phyloP scores from a whole-genome alignment of 106 monocot genomes.

The Dendrobium huoshanense region DNA sequence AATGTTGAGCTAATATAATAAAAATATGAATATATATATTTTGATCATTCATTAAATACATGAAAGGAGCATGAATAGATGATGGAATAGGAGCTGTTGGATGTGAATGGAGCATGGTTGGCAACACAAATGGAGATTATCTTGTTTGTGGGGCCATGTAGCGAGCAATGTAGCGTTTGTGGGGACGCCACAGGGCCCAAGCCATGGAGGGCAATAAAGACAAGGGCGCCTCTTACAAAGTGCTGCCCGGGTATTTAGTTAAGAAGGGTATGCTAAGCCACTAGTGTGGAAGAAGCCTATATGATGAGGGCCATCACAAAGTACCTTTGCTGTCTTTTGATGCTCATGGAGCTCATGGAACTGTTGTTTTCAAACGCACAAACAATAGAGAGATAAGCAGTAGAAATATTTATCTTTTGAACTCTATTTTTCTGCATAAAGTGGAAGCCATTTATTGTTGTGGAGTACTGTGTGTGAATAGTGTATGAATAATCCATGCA shows the following conservation, averaged over 20 bases:
- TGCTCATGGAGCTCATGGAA: not conserved
- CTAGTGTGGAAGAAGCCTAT: not conserved
- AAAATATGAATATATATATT: too few species aligned
- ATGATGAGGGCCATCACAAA: not conserved
- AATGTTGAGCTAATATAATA: not conserved
- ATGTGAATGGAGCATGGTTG: not conserved
- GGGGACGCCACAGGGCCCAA: not conserved
- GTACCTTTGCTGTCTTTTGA: not conserved
- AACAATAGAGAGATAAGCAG: not conserved
- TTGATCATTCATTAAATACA: too few species aligned
- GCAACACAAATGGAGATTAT: not conserved
- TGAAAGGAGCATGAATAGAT: not conserved
- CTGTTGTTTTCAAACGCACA: not conserved
- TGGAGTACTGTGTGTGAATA: not conserved
- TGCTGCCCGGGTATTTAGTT: conserved; percentile 64
- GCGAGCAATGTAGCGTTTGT: not conserved
- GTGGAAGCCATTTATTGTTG: too few species aligned
- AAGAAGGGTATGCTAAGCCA: conserved; percentile 34
- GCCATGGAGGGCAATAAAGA: conserved; percentile 37
- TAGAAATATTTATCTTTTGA: not conserved
- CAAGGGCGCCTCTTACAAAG: conserved; percentile 85
- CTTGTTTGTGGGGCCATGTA: not conserved
- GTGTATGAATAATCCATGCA: not conserved
- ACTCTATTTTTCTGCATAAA: not conserved
- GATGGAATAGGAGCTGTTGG: not conserved